Base-by-base conservation (phyloP, 805 yeast species). In the Metschnikowia koreensis region DNA sequence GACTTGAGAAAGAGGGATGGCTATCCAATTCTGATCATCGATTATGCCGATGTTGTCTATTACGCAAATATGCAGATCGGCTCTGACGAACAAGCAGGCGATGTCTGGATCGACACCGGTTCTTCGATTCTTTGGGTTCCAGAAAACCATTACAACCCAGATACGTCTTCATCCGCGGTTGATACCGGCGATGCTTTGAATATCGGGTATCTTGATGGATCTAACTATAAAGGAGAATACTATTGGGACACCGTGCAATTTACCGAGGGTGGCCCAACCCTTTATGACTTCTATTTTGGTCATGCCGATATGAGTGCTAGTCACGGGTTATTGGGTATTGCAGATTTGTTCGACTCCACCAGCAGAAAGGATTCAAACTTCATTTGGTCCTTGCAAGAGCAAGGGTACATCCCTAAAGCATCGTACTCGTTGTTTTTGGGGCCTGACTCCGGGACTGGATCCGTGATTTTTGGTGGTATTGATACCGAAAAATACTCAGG, bases 351-450 rank as follows among this genome's bases (percentile, higher is more conserved):
- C 46, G 44, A 46, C 29, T 48, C 50, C 3, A 22, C 48, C 10
- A n/a, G 7, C 10, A 12, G 3, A 2, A 22, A 29, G 11, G 38
- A 48, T 37, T 38, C 38, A 46, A 89, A 89, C 66, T 70, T 89
- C 52, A 96, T 96, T 0, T 57, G 75, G 53, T 77, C 77, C 52
- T 66, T 89, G 71, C 81, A 76, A 44, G 62, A 70, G 31, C 79
- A 80, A 48, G 91, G 91, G 0, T 58, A 79, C 39, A 86, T 82
- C 50, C 59, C 75, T 41, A 75, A 77, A 43, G 74, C 75, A 40
- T 81, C 80, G 0, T 88, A 85, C 63, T 86, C 92, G 0, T 68
- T 88, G 49, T 86, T 71, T 60, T 72, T 88, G 64, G 79, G 83
- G 57, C 66, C 70, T 2, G 11, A 29, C 12, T 56, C 66, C 11